A percentile compares a stretch with the other conserved stretches of the same genome.
These are phyloP conservation scores for Ciborinia camelliae DNA, from an alignment of 2,329 filamentous ascomycete species.

Conservation along the genomic window DNA sequence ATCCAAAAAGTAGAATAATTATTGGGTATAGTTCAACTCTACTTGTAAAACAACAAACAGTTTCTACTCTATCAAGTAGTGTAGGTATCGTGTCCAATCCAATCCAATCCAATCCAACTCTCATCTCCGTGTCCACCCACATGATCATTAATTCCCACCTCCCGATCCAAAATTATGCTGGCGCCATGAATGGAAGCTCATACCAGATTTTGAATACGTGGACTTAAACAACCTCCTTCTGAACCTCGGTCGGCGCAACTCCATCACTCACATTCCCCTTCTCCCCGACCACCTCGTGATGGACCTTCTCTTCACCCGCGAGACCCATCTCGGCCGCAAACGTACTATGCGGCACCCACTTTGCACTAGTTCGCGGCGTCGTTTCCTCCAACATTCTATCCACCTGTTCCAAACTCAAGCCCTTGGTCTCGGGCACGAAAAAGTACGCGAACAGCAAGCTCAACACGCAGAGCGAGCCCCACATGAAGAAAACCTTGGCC, in stretches of 20 bases:
- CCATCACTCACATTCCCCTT: slow-evolving; percentile 8
- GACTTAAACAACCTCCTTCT: slow-evolving; percentile 21
- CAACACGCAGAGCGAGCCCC: slow-evolving; percentile 56
- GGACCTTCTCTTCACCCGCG: slow-evolving; percentile 18
- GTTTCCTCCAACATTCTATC: slow-evolving; percentile 58
- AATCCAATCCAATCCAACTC: not conserved
- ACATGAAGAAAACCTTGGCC: slow-evolving; percentile 50
- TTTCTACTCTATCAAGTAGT: not conserved
- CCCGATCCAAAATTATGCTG: not conserved
- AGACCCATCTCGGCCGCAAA: slow-evolving; percentile 34
- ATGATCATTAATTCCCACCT: not conserved
- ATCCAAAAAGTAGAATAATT: slow-evolving; percentile 12
- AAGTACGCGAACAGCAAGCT: slow-evolving; percentile 55
- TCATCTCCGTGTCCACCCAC: not conserved
- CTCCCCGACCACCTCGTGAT: slow-evolving; percentile 14
- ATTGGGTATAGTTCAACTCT: slow-evolving; percentile 19
- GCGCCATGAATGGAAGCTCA: not conserved
- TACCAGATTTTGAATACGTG: not conserved
- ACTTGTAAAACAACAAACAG: not conserved
- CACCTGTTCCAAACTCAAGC: slow-evolving; percentile 68
- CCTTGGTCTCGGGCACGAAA: slow-evolving; percentile 70
- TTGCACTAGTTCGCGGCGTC: slow-evolving; percentile 39
- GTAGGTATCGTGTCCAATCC: too few relatives aligned
- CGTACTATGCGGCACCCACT: slow-evolving; percentile 34
- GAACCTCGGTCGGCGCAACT: not conserved